A percentile compares a stretch with the other conserved stretches of the same genome.
These are phyloP conservation scores for Triticum dicoccoides DNA, from an alignment of 176 grass and related monocot species.

Conservation along the genomic window DNA sequence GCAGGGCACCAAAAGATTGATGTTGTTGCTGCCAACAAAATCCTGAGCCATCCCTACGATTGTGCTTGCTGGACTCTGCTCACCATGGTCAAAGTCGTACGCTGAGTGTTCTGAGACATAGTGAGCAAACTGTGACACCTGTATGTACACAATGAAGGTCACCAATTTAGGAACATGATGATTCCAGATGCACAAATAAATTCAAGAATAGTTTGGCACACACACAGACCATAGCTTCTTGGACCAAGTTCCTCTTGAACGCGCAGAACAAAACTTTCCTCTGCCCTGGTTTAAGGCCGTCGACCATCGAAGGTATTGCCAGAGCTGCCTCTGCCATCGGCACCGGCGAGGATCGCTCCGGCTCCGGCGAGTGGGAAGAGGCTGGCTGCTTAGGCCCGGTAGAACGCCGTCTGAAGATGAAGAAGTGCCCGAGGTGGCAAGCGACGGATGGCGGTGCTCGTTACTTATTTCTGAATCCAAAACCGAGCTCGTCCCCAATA, in stretches of 20 bases:
- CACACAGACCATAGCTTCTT: slow-evolving; percentile 46
- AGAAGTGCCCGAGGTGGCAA: no score
- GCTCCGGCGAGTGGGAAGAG: no score
- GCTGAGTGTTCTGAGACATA: slow-evolving; percentile 90
- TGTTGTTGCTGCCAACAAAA: slow-evolving; percentile 61
- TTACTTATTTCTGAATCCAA: no score
- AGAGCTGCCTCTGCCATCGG: slow-evolving; percentile 49
- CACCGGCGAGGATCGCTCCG: no score
- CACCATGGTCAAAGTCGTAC: slow-evolving; percentile 47
- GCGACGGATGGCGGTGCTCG: no score
- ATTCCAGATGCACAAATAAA: background rate
- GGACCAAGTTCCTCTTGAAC: slow-evolving; percentile 76
- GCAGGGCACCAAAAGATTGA: slow-evolving; percentile 41
- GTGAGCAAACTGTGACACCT: slow-evolving; percentile 85
- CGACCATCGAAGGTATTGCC: slow-evolving; percentile 90
- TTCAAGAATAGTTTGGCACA: background rate
- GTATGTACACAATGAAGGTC: background rate
- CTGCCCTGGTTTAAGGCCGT: slow-evolving; percentile 79
- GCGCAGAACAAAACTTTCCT: slow-evolving; percentile 83
- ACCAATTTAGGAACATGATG: background rate
- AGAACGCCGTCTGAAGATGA: no score
- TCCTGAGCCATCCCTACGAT: slow-evolving; percentile 93
- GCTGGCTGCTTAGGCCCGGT: no score
- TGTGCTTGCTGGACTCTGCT: slow-evolving; percentile 69
- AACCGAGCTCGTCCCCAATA: no score